Evolutionary conservation across 2,329 filamentous ascomycete species (phyloP).

Genomic region (Mycosphaerella arachidis): DNA sequence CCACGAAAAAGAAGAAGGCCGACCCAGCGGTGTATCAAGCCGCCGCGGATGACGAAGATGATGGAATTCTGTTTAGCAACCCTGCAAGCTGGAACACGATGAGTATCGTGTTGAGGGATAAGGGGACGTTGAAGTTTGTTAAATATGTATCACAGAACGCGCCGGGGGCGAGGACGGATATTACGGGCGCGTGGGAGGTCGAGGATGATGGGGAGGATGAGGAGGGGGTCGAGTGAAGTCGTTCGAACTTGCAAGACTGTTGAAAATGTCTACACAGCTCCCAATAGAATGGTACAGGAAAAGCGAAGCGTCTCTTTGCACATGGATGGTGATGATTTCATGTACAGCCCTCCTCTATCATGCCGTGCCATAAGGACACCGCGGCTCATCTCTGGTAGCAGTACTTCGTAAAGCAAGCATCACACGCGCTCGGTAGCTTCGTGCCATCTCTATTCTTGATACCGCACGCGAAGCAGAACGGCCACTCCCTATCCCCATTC

Average conservation of each 20-base stretch:
- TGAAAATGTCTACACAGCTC: too few species aligned
- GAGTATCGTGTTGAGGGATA: slow-evolving; percentile 83
- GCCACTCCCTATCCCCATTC: slow-evolving; percentile 35
- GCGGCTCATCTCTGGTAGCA: slow-evolving; percentile 24
- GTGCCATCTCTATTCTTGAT: slow-evolving; percentile 35
- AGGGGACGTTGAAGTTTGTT: slow-evolving; percentile 82
- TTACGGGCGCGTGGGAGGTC: slow-evolving; percentile 74
- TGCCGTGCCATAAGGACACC: too few species aligned
- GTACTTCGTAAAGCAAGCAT: slow-evolving; percentile 40
- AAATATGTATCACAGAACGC: slow-evolving; percentile 88
- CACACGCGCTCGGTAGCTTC: slow-evolving; percentile 34
- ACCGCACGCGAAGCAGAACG: slow-evolving; percentile 42
- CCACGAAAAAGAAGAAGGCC: slow-evolving; percentile 35
- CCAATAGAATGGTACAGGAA: too few species aligned
- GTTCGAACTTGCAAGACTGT: too few species aligned
- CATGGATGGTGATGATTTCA: not conserved
- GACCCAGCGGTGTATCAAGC: slow-evolving; percentile 88
- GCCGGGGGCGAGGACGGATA: slow-evolving; percentile 86
- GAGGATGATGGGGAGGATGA: slow-evolving; percentile 49
- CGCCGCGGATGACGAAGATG: slow-evolving; percentile 62
- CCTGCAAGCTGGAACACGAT: slow-evolving; percentile 81
- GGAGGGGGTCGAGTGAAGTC: slow-evolving; percentile 2
- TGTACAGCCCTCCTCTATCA: not conserved
- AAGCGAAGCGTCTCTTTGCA: too few species aligned
- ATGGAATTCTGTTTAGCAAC: slow-evolving; percentile 65